Evolutionary conservation across 75 land plant species (phyloP), one percentile per base, ranked within the genome.

Genomic region (Ceratopteris richardii): DNA sequence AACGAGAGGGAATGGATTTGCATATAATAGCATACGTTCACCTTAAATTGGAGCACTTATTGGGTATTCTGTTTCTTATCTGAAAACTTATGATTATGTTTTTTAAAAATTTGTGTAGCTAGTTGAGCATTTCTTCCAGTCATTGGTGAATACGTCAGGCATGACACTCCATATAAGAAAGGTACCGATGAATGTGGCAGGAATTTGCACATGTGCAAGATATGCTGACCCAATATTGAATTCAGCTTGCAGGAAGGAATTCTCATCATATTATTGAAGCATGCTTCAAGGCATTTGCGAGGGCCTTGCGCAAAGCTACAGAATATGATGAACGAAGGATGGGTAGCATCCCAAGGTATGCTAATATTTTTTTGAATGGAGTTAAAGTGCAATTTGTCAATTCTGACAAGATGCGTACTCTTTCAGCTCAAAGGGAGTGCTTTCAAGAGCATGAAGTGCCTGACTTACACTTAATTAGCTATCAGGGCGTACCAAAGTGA

Each of bases 61-160:
- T n/a, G n/a, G n/a, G n/a, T n/a, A n/a, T n/a, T n/a, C n/a, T n/a
- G n/a, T n/a, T n/a, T n/a, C n/a, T n/a, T n/a, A n/a, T n/a, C n/a
- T n/a, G n/a, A n/a, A n/a, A n/a, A n/a, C n/a, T n/a, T n/a, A n/a
- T n/a, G n/a, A n/a, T n/a, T n/a, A n/a, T n/a, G n/a, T n/a, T n/a
- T n/a, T n/a, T n/a, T n/a, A n/a, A n/a, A n/a, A 3, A 66, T 7
- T 29, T 40, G 29, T 55, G 29, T 62, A 93, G 98, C 69, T 93
- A 55, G 98, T 93, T 68, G 95, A 93, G 67, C 98, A 93, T 66
- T 93, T 93, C 55, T 93, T 93, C 58, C 98, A 93, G 70, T 93
- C 98, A 29, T 51, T 89, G 63, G 95, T 80, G 54, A 93, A 93
- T 59, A 89, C 98, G 21, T 88, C 95, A 42, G 98, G 98, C 19